Evolutionary conservation across 306 rosid genomes (phyloP), one percentile per base, ranked within the genome.

Genomic region (Geum urbanum): DNA sequence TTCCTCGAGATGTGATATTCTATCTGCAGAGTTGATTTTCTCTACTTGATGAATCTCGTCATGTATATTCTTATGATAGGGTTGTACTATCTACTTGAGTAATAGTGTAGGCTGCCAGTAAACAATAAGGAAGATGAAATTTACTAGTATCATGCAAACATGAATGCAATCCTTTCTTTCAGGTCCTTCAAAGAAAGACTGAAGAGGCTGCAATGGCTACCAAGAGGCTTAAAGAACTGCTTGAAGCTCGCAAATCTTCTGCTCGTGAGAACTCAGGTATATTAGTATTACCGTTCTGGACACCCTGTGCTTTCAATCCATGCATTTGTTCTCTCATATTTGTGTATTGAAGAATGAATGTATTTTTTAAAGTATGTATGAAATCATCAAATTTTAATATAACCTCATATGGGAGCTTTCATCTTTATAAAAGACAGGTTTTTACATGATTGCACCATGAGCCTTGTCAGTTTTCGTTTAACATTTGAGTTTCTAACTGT

Each of bases 171-270:
- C 56, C 44, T 67, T 71, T 70, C 51, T 76, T 76, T 74, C 85
- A 95, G 99, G 99, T 95, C 79, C 99, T 95, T 74, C 99, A 95
- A 66, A 87, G 99, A 78, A 95, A 95, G 83, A 95, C 99, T 35
- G 99, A 95, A 85, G 99, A 95, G 85, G 99, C 99, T 63, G 95
- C 99, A 51, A 84, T 89, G 92, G 99, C 99, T 72, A 95, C 99
- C 79, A 95, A 95, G 84, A 89, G 99, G 90, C 84, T 95, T 63
- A 95, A 95, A 84, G 99, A 95, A 75, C 80, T 95, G 80, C 85
- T 95, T 49, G 99, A 95, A 85, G 99, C 97, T 82, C 99, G 97
- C 44, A 95, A 91, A 83, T 86, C 86, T 73, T 89, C 97, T 69
- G 74, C 77, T 69, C 99, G 99, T 54, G 99, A 95, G 73, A 86